These are phyloP conservation scores for Xylaria sp. DNA, from an alignment of 2,329 filamentous ascomycete species.

Conservation along the genomic window DNA sequence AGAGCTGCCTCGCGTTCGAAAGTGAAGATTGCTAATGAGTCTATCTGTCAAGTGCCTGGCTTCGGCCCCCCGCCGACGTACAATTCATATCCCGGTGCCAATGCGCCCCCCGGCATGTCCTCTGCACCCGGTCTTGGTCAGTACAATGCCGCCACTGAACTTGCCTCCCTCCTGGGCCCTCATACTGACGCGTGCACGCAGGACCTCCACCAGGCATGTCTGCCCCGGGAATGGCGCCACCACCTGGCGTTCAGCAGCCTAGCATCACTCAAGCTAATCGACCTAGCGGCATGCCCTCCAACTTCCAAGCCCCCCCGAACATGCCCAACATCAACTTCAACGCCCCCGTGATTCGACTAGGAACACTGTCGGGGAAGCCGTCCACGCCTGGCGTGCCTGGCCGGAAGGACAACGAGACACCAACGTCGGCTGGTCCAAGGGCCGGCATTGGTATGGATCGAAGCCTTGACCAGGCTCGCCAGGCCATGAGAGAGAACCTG, in stretches of 20 bases:
- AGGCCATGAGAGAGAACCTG: conserved; percentile 73
- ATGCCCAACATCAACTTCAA: conserved; percentile 99
- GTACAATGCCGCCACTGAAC: conserved; percentile 41
- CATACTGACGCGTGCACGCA: conserved; percentile 51
- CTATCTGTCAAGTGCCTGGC: conserved; percentile 58
- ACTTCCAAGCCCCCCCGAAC: conserved; percentile 89
- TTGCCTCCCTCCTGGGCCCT: conserved; percentile 23
- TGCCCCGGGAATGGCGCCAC: conserved; percentile 81
- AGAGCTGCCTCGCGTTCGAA: not conserved
- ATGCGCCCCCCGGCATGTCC: conserved; percentile 73
- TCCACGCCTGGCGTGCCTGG: conserved; percentile 54
- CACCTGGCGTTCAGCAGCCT: conserved; percentile 81
- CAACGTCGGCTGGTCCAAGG: conserved; percentile 54
- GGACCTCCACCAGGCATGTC: conserved; percentile 84
- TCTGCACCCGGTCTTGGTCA: conserved; percentile 86
- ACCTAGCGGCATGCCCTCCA: conserved; percentile 81
- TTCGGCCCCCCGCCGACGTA: conserved; percentile 83
- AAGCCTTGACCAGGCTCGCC: conserved; percentile 73
- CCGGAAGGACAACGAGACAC: conserved; percentile 59
- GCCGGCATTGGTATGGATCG: conserved; percentile 70
- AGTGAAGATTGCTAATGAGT: conserved; percentile 36
- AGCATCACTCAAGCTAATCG: conserved; percentile 80
- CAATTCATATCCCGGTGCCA: conserved; percentile 73
- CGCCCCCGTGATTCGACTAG: conserved; percentile 93
- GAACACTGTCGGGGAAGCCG: conserved; percentile 78